Conservation (phyloP, 2,329 filamentous ascomycete species). For the Claviceps digitariae region DNA sequence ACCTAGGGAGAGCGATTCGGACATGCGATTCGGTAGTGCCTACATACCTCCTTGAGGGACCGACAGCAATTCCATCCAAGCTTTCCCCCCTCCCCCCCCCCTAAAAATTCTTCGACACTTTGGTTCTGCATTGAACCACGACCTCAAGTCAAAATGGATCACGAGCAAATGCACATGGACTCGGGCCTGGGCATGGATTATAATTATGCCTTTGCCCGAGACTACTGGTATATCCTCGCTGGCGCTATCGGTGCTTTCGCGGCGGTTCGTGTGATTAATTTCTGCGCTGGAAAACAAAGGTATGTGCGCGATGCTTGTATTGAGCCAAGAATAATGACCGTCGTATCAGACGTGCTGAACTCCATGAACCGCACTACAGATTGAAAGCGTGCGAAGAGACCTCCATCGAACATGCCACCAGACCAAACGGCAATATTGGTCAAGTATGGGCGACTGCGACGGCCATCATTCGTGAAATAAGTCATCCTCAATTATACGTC, state of each 20-base stretch:
- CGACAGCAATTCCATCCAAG: not conserved
- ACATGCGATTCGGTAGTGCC: not conserved
- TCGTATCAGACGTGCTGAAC: not conserved
- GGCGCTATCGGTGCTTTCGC: slow-evolving; percentile 31
- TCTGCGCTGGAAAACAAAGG: slow-evolving; percentile 28
- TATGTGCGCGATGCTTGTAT: slow-evolving; percentile 11
- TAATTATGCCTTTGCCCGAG: slow-evolving; percentile 38
- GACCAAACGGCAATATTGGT: slow-evolving; percentile 29
- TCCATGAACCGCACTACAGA: slow-evolving; percentile 19
- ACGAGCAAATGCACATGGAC: slow-evolving; percentile 19
- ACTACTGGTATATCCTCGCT: slow-evolving; percentile 47
- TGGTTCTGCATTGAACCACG: not conserved
- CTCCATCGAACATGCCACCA: slow-evolving; percentile 36
- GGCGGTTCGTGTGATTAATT: slow-evolving; percentile 28
- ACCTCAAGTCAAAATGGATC: slow-evolving; percentile 17
- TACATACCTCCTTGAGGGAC: not conserved
- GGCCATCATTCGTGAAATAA: slow-evolving; percentile 40
- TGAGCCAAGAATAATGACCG: not conserved
- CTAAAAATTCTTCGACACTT: too few relatives aligned
- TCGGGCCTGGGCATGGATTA: slow-evolving; percentile 24
- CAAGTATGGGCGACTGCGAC: slow-evolving; percentile 46
- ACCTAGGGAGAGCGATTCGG: too few relatives aligned
- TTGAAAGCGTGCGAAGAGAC: slow-evolving; percentile 30
- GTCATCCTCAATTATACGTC: slow-evolving; percentile 41
- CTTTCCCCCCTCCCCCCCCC: too few relatives aligned